Evolutionary conservation across 257 asterid species (phyloP).

Genomic region (Solanum ossicruentum): DNA sequence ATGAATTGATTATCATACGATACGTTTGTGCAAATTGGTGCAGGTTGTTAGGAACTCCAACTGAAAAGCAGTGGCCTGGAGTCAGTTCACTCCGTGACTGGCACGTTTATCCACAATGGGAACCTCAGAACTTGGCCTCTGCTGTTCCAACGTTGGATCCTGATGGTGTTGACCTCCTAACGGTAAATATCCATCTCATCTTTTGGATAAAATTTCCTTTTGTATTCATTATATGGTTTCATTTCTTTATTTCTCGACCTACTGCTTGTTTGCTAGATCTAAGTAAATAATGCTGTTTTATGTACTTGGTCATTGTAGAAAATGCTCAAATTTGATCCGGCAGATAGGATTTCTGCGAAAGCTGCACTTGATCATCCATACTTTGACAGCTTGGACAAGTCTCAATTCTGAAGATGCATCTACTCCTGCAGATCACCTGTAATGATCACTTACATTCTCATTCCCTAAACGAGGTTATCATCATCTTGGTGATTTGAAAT

Average conservation of each 20-base stretch:
- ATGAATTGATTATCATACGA: not conserved
- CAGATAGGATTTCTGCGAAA: conserved; percentile 85
- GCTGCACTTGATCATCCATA: conserved; percentile 89
- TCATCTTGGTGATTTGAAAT: conserved; percentile 40
- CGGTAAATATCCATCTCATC: conserved; percentile 23
- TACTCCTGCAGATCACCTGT: not conserved
- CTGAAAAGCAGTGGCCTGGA: conserved; percentile 84
- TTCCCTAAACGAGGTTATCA: conserved; percentile 16
- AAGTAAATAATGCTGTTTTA: not conserved
- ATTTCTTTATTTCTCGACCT: not conserved
- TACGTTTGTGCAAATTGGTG: not conserved
- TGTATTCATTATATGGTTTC: not conserved
- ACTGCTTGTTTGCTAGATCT: not conserved
- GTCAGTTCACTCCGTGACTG: conserved; percentile 71
- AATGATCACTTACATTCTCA: not conserved
- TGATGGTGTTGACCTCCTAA: conserved; percentile 80
- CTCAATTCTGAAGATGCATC: conserved; percentile 48
- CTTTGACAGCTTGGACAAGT: conserved; percentile 82
- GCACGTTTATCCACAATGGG: conserved; percentile 97
- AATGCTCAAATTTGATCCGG: conserved; percentile 78
- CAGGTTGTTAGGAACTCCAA: conserved; percentile 92
- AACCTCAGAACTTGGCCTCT: conserved; percentile 63
- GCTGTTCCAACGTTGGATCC: conserved; percentile 71
- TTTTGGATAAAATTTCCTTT: not conserved
- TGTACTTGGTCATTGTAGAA: conserved; percentile 34